Conservation (phyloP, 2,329 filamentous ascomycete genomes). For the Aureobasidium sp. region DNA sequence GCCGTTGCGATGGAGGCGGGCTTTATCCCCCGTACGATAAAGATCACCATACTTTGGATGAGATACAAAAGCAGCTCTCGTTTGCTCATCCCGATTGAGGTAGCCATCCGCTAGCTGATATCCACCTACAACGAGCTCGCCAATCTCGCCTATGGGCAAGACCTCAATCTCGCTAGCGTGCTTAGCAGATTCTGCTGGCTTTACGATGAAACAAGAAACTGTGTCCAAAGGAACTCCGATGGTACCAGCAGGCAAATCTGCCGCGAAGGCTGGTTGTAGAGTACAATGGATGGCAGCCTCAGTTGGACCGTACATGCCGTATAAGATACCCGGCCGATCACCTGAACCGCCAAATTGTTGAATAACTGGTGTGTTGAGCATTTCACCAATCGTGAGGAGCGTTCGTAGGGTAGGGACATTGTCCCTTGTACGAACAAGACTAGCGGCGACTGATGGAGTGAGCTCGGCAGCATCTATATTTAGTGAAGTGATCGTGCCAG, state of each 20-base stretch:
- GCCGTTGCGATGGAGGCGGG: slow-evolving; percentile 58
- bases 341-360: slow-evolving; percentile 65
- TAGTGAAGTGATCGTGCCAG: slow-evolving; percentile 56
- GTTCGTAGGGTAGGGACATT: slow-evolving; percentile 62
- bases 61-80: slow-evolving; percentile 60
- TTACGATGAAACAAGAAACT: slow-evolving; percentile 67
- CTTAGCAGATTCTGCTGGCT: slow-evolving; percentile 31
- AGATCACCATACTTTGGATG: slow-evolving; percentile 58
- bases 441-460: slow-evolving; percentile 79
- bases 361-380: slow-evolving; percentile 73
- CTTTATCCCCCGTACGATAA: slow-evolving; percentile 83
- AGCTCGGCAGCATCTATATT: slow-evolving; percentile 78
- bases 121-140: slow-evolving; percentile 77
- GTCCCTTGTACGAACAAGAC: slow-evolving; percentile 60
- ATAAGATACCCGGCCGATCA: slow-evolving; percentile 57
- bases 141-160: slow-evolving; percentile 59
- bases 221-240: slow-evolving; percentile 76
- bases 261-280: slow-evolving; percentile 56
- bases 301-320: slow-evolving; percentile 92
- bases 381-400: slow-evolving; percentile 84
- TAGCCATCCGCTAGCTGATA: slow-evolving; percentile 73
- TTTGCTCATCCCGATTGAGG: slow-evolving; percentile 73
- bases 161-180: slow-evolving; percentile 38
- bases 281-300: slow-evolving; percentile 91
- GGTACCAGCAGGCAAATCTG: slow-evolving; percentile 52